phyloP scores from a whole-genome alignment of 495 filamentous ascomycete genomes.

The Letharia lupina region DNA sequence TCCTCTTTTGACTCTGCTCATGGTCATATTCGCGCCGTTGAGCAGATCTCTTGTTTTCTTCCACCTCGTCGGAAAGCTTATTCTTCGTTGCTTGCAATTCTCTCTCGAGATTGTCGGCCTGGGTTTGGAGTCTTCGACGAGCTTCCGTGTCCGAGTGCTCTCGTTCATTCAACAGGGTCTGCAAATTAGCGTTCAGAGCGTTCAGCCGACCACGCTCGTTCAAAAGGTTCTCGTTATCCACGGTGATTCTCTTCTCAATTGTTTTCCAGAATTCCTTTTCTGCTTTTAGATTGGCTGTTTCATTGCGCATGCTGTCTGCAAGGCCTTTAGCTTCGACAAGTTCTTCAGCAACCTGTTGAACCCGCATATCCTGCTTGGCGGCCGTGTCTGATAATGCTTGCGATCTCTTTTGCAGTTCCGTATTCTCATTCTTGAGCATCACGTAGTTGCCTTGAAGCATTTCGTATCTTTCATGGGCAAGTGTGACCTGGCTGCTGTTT shows the following conservation, averaged over 20 bases:
- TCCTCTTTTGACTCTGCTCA: slow-evolving; percentile 74
- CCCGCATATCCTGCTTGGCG: slow-evolving; percentile 80
- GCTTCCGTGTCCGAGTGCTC: slow-evolving; percentile 77
- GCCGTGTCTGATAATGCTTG: slow-evolving; percentile 67
- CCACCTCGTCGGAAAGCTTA: slow-evolving; percentile 73
- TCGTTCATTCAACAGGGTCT: slow-evolving; percentile 81
- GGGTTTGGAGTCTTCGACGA: slow-evolving; percentile 64
- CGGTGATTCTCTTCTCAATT: slow-evolving; percentile 75
- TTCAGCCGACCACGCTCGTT: slow-evolving; percentile 79
- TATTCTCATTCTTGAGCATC: slow-evolving; percentile 73
- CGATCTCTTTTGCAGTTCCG: slow-evolving; percentile 71
- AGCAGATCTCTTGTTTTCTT: slow-evolving; percentile 68
- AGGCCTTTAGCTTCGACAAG: slow-evolving; percentile 75
- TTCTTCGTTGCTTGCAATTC: slow-evolving; percentile 73
- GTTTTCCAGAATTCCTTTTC: slow-evolving; percentile 87
- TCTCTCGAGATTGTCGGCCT: slow-evolving; percentile 64
- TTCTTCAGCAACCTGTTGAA: slow-evolving; percentile 88
- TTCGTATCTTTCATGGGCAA: slow-evolving; percentile 74
- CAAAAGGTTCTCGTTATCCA: slow-evolving; percentile 75
- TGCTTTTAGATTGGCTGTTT: slow-evolving; percentile 85
- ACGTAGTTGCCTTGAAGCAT: slow-evolving; percentile 84
- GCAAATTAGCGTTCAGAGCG: slow-evolving; percentile 64
- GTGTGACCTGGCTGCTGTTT: slow-evolving; percentile 68
- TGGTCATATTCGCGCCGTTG: slow-evolving; percentile 81
- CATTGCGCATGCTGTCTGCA: slow-evolving; percentile 78